A percentile compares a stretch with the other conserved stretches of the same genome.
Evolutionary conservation across 169 alveolate species (phyloP).

Genomic region (Eimeria nieschulzi): DNA sequence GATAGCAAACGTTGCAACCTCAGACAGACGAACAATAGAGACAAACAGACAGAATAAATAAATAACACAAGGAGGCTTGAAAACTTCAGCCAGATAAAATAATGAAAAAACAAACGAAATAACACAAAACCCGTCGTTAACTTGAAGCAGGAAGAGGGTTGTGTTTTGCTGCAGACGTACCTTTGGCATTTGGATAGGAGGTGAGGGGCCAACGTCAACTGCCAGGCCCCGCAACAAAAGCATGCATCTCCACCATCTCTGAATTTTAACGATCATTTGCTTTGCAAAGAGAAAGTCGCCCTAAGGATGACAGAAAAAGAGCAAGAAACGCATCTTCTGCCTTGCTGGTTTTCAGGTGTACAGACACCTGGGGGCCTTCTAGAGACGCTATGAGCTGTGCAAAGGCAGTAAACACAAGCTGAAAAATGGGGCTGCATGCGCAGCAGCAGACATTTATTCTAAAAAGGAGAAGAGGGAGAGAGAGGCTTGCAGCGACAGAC

Average conservation of each 20-base stretch:
- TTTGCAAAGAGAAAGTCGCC: constrained; percentile 74
- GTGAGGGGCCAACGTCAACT: constrained; percentile 26
- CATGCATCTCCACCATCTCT: constrained; percentile 83
- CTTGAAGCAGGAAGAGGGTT: too few species aligned
- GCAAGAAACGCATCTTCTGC: too few species aligned
- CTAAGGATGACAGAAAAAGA: not conserved
- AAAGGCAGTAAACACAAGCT: too few species aligned
- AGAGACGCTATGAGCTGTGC: not conserved
- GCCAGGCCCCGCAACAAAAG: constrained; percentile 34
- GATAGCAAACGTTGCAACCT: too few species aligned
- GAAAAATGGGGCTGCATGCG: too few species aligned
- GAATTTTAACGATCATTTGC: constrained; percentile 78
- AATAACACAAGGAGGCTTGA: too few species aligned
- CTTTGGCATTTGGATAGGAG: constrained; percentile 29
- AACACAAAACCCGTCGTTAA: too few species aligned
- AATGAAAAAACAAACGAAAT: too few species aligned
- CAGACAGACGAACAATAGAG: too few species aligned
- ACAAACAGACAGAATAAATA: too few species aligned
- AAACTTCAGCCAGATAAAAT: too few species aligned
- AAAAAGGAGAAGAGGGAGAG: not conserved
- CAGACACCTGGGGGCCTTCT: not conserved
- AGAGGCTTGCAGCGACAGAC: not conserved
- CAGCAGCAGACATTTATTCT: not conserved
- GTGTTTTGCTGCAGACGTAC: not conserved
- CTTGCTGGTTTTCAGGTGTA: too few species aligned